Evolutionary conservation across 208 protist species (phyloP).

Genomic region (Trichomonas vaginalis): DNA sequence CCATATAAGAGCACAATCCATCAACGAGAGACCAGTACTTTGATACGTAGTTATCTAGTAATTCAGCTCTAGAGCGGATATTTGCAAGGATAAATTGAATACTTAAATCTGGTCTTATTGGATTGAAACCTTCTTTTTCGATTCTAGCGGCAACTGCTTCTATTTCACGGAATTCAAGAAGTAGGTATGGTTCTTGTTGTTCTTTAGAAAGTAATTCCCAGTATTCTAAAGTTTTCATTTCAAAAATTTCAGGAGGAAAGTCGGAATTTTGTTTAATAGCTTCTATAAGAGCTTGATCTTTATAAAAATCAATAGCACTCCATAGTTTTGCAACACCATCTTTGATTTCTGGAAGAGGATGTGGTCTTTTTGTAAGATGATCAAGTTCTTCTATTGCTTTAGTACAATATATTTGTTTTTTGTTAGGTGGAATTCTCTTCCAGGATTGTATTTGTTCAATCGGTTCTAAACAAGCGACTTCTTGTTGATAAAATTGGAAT

Average conservation of each 20-base stretch:
- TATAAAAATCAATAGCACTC: background rate
- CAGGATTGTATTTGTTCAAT: background rate
- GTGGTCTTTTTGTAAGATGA: background rate
- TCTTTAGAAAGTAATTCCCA: background rate
- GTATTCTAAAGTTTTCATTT: background rate
- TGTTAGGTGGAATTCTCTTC: background rate
- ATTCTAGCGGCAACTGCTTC: background rate
- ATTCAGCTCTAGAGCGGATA: background rate
- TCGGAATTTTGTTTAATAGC: background rate
- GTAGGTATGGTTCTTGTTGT: background rate
- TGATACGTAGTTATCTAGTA: background rate
- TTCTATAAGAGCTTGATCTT: background rate
- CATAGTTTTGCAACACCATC: background rate
- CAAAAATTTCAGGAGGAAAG: background rate
- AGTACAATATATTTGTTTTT: background rate
- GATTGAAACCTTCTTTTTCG: background rate
- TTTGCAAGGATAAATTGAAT: background rate
- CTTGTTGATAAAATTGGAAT: background rate
- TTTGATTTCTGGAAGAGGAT: background rate
- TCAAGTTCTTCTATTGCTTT: background rate
- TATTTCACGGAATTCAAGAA: background rate
- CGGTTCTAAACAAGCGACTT: background rate
- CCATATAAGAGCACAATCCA: background rate
- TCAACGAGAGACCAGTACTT: background rate
- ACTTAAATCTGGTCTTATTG: background rate